Percentiles rank a stretch among this genome's conserved stretches.
phyloP scores from a whole-genome alignment of 805 yeast species.

The Candida andamanensis region DNA sequence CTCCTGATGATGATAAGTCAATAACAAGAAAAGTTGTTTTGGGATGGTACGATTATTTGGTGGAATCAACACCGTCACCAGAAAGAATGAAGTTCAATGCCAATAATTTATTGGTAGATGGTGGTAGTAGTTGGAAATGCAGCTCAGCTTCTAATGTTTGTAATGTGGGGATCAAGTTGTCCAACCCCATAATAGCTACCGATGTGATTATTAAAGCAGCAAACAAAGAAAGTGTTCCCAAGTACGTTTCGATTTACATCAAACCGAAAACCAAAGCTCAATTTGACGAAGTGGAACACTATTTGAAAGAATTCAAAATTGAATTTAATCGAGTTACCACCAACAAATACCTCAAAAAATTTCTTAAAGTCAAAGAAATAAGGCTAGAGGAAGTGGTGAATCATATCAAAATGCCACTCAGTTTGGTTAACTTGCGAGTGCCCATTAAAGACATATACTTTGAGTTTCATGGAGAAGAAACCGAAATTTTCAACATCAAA shows the following conservation, averaged over 20 bases:
- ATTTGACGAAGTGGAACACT: too few relatives aligned
- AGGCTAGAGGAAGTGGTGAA: conserved; percentile 13
- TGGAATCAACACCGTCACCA: conserved; percentile 18
- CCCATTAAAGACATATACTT: conserved; percentile 30
- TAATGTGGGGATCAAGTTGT: conserved; percentile 32
- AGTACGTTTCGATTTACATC: conserved; percentile 21
- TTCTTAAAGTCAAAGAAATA: conserved; percentile 25
- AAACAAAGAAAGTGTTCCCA: conserved; percentile 12
- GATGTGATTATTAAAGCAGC: conserved; percentile 26
- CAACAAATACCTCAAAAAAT: conserved; percentile 26
- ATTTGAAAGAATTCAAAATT: conserved; percentile 14
- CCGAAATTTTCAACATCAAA: conserved; percentile 17
- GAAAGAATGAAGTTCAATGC: conserved; percentile 30
- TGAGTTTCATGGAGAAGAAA: conserved; percentile 15
- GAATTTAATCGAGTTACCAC: conserved; percentile 4
- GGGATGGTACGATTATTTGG: conserved; percentile 38
- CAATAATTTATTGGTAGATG: conserved; percentile 32
- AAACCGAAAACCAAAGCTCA: conserved; percentile 22
- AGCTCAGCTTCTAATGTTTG: conserved; percentile 16
- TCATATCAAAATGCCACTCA: conserved; percentile 29
- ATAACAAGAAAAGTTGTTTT: conserved; percentile 23
- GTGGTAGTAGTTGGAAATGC: conserved; percentile 32
- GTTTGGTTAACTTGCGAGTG: conserved; percentile 27
- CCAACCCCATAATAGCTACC: conserved; percentile 27
- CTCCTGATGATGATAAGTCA: conserved; percentile 16